Percentiles rank a stretch among this genome's conserved stretches.
These are phyloP conservation scores for Plasmodium vivax DNA, from an alignment of 169 alveolate genomes.

Conservation along the genomic window DNA sequence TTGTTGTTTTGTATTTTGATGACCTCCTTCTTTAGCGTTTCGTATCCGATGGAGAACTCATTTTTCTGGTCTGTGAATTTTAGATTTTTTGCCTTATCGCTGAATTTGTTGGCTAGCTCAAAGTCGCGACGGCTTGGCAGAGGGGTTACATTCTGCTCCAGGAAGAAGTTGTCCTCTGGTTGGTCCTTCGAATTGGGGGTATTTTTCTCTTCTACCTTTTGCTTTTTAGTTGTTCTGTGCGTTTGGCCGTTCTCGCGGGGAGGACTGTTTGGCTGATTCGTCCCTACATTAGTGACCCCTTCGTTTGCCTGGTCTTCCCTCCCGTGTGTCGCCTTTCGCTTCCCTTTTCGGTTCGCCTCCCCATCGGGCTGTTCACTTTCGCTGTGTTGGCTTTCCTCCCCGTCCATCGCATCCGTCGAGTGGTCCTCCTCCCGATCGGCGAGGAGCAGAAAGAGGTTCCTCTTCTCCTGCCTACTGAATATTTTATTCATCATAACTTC, in stretches of 20 bases:
- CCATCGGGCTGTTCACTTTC: not conserved
- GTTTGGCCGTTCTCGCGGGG: not conserved
- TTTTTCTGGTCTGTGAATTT: constrained; percentile 59
- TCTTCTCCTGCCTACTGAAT: constrained; percentile 56
- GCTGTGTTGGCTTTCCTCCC: not conserved
- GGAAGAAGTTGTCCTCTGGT: constrained; percentile 14
- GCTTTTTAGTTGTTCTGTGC: not conserved
- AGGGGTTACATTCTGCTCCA: constrained; percentile 45
- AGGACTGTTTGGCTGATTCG: not conserved
- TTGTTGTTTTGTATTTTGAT: constrained; percentile 66
- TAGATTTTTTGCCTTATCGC: constrained; percentile 11
- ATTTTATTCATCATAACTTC: constrained; percentile 69
- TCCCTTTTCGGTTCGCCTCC: not conserved
- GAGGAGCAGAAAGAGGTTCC: constrained; percentile 27
- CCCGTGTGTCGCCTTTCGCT: not conserved
- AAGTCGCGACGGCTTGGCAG: constrained; percentile 4
- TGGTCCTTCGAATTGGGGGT: not conserved
- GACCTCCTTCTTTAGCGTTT: constrained; percentile 52
- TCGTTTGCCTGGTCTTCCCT: not conserved
- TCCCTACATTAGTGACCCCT: not conserved
- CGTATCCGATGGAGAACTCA: constrained; percentile 49
- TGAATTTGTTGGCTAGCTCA: constrained; percentile 12
- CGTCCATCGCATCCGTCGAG: not conserved
- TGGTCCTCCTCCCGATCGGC: constrained; percentile 8
- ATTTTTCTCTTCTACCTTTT: not conserved